Percentiles rank a stretch among this genome's conserved stretches.
phyloP scores from a whole-genome alignment of 1,284 basidiomycete species.

The Omphalotus olearius region DNA sequence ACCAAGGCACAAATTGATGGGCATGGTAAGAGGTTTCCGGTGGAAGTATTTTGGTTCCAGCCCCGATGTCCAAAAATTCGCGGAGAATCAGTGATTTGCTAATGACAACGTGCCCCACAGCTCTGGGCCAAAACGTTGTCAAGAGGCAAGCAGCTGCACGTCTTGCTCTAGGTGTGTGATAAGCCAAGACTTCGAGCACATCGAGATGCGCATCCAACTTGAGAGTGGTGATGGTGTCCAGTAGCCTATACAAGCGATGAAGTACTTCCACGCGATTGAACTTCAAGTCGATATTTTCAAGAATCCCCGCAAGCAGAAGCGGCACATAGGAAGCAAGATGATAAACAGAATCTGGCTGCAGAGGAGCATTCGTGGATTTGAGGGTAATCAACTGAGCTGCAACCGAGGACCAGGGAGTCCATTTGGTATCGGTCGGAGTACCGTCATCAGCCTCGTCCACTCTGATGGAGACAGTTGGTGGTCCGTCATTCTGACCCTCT shows the following conservation, averaged over 20 bases:
- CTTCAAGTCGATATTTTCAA: constrained; percentile 49
- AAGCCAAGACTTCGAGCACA: constrained; percentile 65
- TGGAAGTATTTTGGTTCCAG: constrained; percentile 9
- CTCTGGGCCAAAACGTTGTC: constrained; percentile 59
- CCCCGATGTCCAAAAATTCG: constrained; percentile 23
- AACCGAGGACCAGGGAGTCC: constrained; percentile 28
- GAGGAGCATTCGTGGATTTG: constrained; percentile 53
- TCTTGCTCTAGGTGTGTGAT: constrained; percentile 53
- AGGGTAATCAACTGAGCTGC: constrained; percentile 23
- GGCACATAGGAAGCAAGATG: constrained; percentile 55
- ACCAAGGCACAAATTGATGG: constrained; percentile 70
- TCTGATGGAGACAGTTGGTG: constrained; percentile 54
- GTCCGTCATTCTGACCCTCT: constrained; percentile 14
- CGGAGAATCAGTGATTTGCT: constrained; percentile 43
- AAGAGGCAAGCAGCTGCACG: constrained; percentile 53
- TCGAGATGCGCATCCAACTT: constrained; percentile 71
- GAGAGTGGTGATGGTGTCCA: constrained; percentile 51
- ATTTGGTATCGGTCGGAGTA: constrained; percentile 15
- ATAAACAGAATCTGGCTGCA: constrained; percentile 52
- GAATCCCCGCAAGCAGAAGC: constrained; percentile 52
- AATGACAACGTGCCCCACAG: constrained; percentile 61
- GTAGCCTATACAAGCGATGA: constrained; percentile 53
- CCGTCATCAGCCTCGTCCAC: constrained; percentile 49
- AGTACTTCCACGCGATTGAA: constrained; percentile 31
- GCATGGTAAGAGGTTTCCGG: constrained; percentile 34